Evolutionary conservation across 1,139 yeast species (phyloP).

Genomic region (Yamadazyma kanchanaburiensis): DNA sequence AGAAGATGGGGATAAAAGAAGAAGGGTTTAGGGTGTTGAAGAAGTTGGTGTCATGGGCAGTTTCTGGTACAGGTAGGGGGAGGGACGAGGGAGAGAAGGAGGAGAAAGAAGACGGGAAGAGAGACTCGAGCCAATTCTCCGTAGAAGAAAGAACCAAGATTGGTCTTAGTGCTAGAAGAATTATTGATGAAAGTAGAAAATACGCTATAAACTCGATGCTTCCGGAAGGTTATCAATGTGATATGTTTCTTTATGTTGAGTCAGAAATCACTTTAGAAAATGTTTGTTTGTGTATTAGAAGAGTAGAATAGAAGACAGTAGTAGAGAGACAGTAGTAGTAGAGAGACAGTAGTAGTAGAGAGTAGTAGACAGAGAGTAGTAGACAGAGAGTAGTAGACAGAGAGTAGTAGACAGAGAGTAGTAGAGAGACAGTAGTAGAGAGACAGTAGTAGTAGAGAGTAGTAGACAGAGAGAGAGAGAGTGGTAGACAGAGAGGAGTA

Average conservation of each 20-base stretch:
- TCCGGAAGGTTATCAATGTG: slow-evolving; percentile 30
- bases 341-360: too few relatives aligned
- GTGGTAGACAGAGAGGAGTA: too few relatives aligned
- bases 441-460: too few relatives aligned
- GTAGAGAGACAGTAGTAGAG: too few relatives aligned
- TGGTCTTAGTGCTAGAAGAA: slow-evolving; percentile 67
- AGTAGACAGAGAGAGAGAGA: too few relatives aligned
- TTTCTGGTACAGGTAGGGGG: slow-evolving; percentile 51
- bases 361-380: too few relatives aligned
- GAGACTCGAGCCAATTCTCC: slow-evolving; percentile 7
- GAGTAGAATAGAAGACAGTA: slow-evolving; percentile 1
- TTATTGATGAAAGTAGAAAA: slow-evolving; percentile 57
- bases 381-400: too few relatives aligned
- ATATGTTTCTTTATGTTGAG: slow-evolving; percentile 58
- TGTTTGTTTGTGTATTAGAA: slow-evolving; percentile 44
- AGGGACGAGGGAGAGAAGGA: slow-evolving; percentile 12
- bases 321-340: too few relatives aligned
- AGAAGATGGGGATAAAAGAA: slow-evolving; percentile 25
- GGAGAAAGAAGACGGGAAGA: slow-evolving; percentile 17
- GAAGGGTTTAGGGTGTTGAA: slow-evolving; percentile 48
- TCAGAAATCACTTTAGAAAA: slow-evolving; percentile 66
- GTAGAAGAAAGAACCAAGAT: slow-evolving; percentile 48
- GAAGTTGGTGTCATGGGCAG: slow-evolving; percentile 84
- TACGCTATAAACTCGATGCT: slow-evolving; percentile 40
- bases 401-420: too few relatives aligned